phyloP scores from a whole-genome alignment of 768 basidiomycete species.

The Naematelia aurantialba region DNA sequence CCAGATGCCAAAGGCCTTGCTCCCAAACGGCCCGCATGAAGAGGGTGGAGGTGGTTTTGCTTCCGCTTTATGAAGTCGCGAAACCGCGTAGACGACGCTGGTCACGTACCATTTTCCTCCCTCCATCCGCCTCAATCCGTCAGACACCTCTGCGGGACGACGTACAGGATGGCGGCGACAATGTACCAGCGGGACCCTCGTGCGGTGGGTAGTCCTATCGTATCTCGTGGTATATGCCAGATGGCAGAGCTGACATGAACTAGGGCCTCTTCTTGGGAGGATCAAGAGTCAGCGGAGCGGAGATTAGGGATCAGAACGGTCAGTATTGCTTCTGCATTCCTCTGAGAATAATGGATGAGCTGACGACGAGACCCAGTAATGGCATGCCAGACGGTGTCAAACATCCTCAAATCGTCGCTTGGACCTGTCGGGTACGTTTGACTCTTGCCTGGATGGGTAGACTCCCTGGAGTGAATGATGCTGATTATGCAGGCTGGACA shows the following conservation, averaged over 20 bases:
- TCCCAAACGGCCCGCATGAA: background rate
- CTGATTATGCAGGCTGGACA: conserved; percentile 37
- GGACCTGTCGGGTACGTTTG: conserved; percentile 89
- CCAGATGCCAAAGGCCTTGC: background rate
- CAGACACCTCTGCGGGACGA: no score
- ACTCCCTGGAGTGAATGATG: background rate
- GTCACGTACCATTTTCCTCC: background rate
- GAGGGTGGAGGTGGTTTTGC: conserved; percentile 7
- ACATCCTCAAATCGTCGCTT: conserved; percentile 92
- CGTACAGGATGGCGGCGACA: conserved; percentile 45
- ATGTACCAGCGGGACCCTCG: conserved; percentile 52
- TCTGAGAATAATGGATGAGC: conserved; percentile 8
- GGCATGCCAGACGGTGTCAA: conserved; percentile 93
- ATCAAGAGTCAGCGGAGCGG: conserved; percentile 87
- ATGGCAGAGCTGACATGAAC: conserved; percentile 11
- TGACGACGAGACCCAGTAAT: conserved; percentile 61
- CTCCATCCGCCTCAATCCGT: no score
- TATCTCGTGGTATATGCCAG: background rate
- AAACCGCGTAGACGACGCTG: background rate
- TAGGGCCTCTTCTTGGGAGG: conserved; percentile 86
- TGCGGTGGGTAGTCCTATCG: conserved; percentile 37
- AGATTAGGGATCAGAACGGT: conserved; percentile 97
- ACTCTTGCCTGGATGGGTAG: background rate
- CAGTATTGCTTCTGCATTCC: conserved; percentile 22
- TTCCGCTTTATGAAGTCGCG: conserved; percentile 1